Evolutionary conservation across 2,329 filamentous ascomycete genomes (phyloP).

Genomic region (Aspergillus fumigatus): DNA sequence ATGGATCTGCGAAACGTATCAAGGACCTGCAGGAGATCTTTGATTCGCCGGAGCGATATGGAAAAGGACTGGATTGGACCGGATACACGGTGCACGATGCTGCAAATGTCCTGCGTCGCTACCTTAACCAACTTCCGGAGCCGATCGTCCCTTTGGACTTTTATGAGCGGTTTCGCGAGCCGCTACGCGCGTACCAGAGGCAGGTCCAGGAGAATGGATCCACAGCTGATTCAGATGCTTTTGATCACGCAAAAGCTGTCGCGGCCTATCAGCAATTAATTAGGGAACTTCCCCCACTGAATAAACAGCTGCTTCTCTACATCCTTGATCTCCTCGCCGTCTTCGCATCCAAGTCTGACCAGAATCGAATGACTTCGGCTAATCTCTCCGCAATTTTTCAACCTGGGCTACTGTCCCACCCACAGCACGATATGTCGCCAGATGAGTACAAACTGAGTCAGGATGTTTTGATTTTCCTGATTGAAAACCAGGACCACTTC

Average conservation of each 20-base stretch:
- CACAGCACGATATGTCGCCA: conserved; percentile 89
- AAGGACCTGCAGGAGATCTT: conserved; percentile 92
- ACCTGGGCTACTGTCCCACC: conserved; percentile 91
- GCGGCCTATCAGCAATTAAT: conserved; percentile 82
- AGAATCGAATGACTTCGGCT: conserved; percentile 93
- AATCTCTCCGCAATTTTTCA: conserved; percentile 98
- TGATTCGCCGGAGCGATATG: conserved; percentile 90
- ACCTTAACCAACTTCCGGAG: conserved; percentile 93
- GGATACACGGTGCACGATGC: conserved; percentile 98
- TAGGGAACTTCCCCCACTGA: conserved; percentile 85
- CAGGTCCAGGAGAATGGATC: conserved; percentile 68
- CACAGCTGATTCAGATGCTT: conserved; percentile 65
- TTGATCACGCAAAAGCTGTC: conserved; percentile 73
- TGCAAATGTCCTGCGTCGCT: conserved; percentile 89
- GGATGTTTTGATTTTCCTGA: conserved; percentile 94
- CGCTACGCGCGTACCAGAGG: conserved; percentile 64
- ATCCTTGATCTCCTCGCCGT: conserved; percentile 94
- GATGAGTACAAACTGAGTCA: conserved; percentile 92
- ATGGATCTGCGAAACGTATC: conserved; percentile 94
- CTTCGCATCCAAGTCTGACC: conserved; percentile 92
- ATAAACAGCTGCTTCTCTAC: conserved; percentile 89
- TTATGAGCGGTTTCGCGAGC: conserved; percentile 86
- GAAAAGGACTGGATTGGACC: conserved; percentile 94
- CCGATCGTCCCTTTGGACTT: conserved; percentile 93
- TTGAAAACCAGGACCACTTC: conserved; percentile 98